phyloP scores from a whole-genome alignment of 192 early-diverging fungal species.

The Backusella tuberculispora region DNA sequence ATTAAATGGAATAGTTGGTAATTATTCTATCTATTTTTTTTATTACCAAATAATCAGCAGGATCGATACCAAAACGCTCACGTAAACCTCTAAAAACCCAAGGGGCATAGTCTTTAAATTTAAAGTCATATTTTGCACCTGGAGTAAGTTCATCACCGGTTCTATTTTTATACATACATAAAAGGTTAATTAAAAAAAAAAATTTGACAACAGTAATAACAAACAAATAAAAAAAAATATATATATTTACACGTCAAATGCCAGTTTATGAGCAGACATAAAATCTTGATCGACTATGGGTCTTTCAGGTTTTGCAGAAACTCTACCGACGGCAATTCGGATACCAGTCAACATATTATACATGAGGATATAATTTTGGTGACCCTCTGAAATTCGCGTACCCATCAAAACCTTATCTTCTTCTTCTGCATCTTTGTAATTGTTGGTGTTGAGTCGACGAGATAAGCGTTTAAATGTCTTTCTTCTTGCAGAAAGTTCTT shows the following conservation, averaged over 20 bases:
- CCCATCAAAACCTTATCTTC: slow-evolving; percentile 62
- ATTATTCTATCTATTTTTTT: neutral
- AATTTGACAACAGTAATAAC: neutral
- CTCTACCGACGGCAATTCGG: slow-evolving; percentile 85
- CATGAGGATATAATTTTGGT: slow-evolving; percentile 94
- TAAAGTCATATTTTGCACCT: slow-evolving; percentile 94
- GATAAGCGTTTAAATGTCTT: slow-evolving; percentile 27
- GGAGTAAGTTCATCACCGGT: slow-evolving; percentile 95
- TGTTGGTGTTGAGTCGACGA: slow-evolving; percentile 14
- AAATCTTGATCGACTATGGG: slow-evolving; percentile 79
- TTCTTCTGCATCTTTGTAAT: slow-evolving; percentile 25
- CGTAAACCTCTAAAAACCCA: slow-evolving; percentile 95
- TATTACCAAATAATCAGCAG: slow-evolving; percentile 88
- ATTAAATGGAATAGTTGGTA: neutral
- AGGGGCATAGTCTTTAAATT: slow-evolving; percentile 99
- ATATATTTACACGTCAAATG: slow-evolving; percentile 85
- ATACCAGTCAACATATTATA: slow-evolving; percentile 98
- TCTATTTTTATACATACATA: slow-evolving; percentile 32
- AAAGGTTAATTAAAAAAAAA: neutral
- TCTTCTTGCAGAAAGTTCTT: slow-evolving; percentile 15
- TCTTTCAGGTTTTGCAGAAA: slow-evolving; percentile 80
- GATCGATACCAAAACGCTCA: slow-evolving; percentile 85
- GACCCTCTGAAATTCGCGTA: slow-evolving; percentile 87
- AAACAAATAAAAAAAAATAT: neutral
- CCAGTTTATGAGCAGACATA: slow-evolving; percentile 86